A percentile compares a stretch with the other conserved stretches of the same genome.
These are phyloP conservation scores for Cystofilobasidium capitatum DNA, from an alignment of 768 basidiomycete species.

Conservation along the genomic window DNA sequence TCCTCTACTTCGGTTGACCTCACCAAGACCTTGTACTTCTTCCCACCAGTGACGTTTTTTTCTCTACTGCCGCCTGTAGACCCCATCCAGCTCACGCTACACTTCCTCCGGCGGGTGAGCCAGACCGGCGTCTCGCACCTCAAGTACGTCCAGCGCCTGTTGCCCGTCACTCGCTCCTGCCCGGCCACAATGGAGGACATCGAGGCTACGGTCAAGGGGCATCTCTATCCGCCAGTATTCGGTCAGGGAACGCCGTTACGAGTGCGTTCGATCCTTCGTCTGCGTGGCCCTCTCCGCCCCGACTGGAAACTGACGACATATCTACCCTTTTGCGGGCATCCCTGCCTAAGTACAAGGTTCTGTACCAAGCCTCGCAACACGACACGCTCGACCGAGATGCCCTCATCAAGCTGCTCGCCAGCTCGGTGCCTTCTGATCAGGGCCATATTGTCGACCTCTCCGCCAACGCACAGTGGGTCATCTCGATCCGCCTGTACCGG, in stretches of 20 bases:
- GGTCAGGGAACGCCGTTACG: neutral
- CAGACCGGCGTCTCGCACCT: slow-evolving; percentile 11
- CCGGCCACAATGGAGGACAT: slow-evolving; percentile 9
- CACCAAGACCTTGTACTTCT: neutral
- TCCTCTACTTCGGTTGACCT: neutral
- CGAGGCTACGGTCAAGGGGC: neutral
- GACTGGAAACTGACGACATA: neutral
- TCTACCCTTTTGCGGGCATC: no score
- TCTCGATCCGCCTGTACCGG: slow-evolving; percentile 6
- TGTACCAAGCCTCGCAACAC: slow-evolving; percentile 14
- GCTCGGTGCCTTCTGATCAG: neutral
- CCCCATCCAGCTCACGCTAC: slow-evolving; percentile 5
- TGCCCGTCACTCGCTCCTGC: neutral
- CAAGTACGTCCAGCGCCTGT: slow-evolving; percentile 14
- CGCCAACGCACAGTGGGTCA: neutral
- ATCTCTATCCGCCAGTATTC: slow-evolving; percentile 16
- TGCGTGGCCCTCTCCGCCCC: neutral
- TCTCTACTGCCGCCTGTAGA: slow-evolving; percentile 18
- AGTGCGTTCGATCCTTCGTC: neutral
- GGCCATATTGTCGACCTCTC: slow-evolving; percentile 16
- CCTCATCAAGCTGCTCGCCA: slow-evolving; percentile 5
- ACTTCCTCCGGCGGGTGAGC: neutral
- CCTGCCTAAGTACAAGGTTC: slow-evolving; percentile 5
- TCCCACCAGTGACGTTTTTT: slow-evolving; percentile 17
- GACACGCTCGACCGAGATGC: slow-evolving; percentile 4